These are phyloP conservation scores for Botrytis galanthina DNA, from an alignment of 2,329 filamentous ascomycete species.

Conservation along the genomic window DNA sequence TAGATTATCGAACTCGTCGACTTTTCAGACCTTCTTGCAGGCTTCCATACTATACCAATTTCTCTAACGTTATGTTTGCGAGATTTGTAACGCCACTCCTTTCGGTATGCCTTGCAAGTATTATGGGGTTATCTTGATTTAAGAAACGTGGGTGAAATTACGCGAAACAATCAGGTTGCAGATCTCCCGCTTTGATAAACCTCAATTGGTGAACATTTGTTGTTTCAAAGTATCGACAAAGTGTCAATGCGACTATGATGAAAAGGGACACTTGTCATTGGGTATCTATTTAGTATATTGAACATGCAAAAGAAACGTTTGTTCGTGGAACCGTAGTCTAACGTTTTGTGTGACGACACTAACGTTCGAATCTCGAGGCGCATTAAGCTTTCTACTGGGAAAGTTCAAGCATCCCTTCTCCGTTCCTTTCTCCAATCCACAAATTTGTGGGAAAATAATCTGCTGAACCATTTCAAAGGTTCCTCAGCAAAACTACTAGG, in stretches of 20 bases:
- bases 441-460: neutral
- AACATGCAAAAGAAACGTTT: conserved; percentile 4
- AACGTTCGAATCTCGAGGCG: neutral
- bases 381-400: neutral
- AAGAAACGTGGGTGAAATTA: conserved; percentile 5
- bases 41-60: neutral
- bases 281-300: neutral
- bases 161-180: conserved; percentile 11
- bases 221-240: conserved; percentile 5
- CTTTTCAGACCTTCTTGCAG: neutral
- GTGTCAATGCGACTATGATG: conserved; percentile 8
- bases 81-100: neutral
- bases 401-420: neutral
- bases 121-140: neutral
- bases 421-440: neutral
- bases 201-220: conserved; percentile 4
- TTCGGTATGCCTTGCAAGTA: neutral
- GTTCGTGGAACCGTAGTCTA: neutral
- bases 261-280: conserved; percentile 12
- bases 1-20: neutral
- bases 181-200: conserved; percentile 12
- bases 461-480: conserved; percentile 5
- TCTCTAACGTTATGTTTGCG: neutral
- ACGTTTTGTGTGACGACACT: neutral
- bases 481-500: neutral